phyloP scores from a whole-genome alignment of 768 basidiomycete species.

The Hemileccinum impolitum region DNA sequence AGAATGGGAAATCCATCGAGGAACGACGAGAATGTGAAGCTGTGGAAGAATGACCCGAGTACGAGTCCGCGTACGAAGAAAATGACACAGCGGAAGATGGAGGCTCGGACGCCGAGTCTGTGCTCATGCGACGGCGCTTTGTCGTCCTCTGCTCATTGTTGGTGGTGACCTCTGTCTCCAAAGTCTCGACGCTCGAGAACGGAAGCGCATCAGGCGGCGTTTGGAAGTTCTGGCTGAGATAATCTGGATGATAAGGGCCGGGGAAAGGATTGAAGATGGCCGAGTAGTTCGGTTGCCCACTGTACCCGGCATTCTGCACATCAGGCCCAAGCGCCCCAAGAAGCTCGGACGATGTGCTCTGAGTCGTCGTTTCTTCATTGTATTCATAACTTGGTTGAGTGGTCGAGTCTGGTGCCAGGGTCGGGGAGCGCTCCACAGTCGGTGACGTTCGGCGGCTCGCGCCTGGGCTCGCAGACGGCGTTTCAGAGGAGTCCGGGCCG shows the following conservation, averaged over 20 bases:
- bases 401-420: constrained; percentile 67
- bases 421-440: constrained; percentile 55
- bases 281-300: constrained; percentile 28
- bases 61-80: constrained; percentile 59
- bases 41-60: constrained; percentile 54
- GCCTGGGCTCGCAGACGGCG: constrained; percentile 72
- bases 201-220: constrained; percentile 50
- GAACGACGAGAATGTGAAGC: constrained; percentile 57
- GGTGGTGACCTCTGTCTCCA: constrained; percentile 39
- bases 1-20: constrained; percentile 67
- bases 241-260: constrained; percentile 75
- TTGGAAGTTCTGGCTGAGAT: constrained; percentile 51
- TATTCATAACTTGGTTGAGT: constrained; percentile 54
- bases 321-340: constrained; percentile 43
- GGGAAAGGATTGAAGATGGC: constrained; percentile 50
- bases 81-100: constrained; percentile 64
- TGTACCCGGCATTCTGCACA: constrained; percentile 23
- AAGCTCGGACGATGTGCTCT: constrained; percentile 48
- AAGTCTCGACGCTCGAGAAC: constrained; percentile 46
- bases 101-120: constrained; percentile 46
- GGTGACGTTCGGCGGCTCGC: constrained; percentile 74
- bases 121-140: constrained; percentile 75
- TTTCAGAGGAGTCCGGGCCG: constrained; percentile 54
- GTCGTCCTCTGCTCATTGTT: constrained; percentile 38
- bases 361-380: constrained; percentile 40